phyloP scores from a whole-genome alignment of 2,329 filamentous ascomycete species.

The Onygena corvina region DNA sequence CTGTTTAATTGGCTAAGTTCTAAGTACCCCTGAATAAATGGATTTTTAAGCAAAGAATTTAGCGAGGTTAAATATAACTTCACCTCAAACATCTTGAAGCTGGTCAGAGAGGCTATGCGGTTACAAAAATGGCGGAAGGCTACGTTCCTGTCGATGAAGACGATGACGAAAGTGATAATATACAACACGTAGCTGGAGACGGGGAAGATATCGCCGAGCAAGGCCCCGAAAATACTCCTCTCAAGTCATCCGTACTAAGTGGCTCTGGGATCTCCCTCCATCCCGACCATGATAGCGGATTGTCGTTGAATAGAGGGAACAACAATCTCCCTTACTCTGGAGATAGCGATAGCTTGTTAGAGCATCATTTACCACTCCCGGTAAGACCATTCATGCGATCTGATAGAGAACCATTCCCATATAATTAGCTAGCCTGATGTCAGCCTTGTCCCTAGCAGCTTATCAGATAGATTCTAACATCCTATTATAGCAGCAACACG shows the following conservation, averaged over 20 bases:
- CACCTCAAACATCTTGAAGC: not conserved
- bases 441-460: too few relatives aligned
- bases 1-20: not conserved
- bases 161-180: conserved; percentile 12
- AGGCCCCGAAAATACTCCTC: not conserved
- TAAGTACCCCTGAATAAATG: not conserved
- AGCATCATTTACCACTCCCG: not conserved
- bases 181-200: not conserved
- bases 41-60: not conserved
- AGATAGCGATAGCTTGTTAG: not conserved
- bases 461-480: not conserved
- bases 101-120: not conserved
- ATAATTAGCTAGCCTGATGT: too few relatives aligned
- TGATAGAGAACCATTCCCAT: too few relatives aligned
- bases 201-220: not conserved
- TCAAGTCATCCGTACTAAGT: not conserved
- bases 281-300: not conserved
- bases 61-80: not conserved
- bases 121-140: conserved; percentile 12
- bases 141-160: conserved; percentile 15
- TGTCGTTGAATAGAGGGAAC: not conserved
- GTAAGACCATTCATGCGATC: not conserved
- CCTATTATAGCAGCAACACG: conserved; percentile 12
- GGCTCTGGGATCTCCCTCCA: conserved; percentile 2
- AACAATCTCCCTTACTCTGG: not conserved